A percentile compares a stretch with the other conserved stretches of the same genome.
Evolutionary conservation across 179 eudicot genomes (phyloP).

Genomic region (Carnegiea gigantea): DNA sequence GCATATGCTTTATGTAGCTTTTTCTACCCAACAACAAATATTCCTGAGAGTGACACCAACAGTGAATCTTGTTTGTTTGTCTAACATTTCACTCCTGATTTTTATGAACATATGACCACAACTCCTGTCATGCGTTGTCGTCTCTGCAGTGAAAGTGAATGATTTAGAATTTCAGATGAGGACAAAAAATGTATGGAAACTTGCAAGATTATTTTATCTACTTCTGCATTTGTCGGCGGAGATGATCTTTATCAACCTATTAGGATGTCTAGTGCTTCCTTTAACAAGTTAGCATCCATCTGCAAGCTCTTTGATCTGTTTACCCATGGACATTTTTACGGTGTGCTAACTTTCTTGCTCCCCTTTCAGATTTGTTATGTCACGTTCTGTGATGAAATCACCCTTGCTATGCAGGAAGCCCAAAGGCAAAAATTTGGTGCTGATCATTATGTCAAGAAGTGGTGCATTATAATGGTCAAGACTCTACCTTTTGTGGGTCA

Average conservation of each 20-base stretch:
- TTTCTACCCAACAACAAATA: background rate
- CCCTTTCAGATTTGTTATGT: conserved; percentile 85
- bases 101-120: conserved; percentile 50
- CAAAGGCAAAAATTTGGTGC: conserved; percentile 62
- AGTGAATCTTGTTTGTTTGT: background rate
- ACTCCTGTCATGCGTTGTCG: conserved; percentile 77
- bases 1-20: background rate
- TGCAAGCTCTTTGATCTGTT: conserved; percentile 3
- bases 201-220: conserved; percentile 86
- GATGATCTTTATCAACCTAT: conserved; percentile 98
- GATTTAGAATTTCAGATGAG: conserved; percentile 75
- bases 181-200: conserved; percentile 67
- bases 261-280: conserved; percentile 81
- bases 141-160: conserved; percentile 79
- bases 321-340: background rate
- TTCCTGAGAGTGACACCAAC: background rate
- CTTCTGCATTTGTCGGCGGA: conserved; percentile 99
- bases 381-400: conserved; percentile 96
- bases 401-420: conserved; percentile 69
- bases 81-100: background rate
- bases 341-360: conserved; percentile 18
- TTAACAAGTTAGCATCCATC: conserved; percentile 49
- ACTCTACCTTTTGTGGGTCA: conserved; percentile 86
- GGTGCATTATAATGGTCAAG: conserved; percentile 80
- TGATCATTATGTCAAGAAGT: conserved; percentile 64